Evolutionary conservation across 2,329 filamentous ascomycete species (phyloP), one percentile per base, ranked within the genome.

Genomic region (Colletotrichum paranaense): DNA sequence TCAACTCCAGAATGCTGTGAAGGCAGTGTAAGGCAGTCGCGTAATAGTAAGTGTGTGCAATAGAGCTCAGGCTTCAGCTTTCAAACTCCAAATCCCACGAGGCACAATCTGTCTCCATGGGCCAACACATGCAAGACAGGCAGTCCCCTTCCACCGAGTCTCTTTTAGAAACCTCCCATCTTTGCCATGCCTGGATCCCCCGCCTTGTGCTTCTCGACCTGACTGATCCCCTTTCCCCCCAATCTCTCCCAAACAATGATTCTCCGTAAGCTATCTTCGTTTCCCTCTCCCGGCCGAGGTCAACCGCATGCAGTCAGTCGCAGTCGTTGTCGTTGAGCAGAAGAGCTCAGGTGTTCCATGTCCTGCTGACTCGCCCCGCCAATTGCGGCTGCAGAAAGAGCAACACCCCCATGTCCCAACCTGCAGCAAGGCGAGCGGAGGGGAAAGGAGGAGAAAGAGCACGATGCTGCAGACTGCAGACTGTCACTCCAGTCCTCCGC

Each of bases 281-380:
- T 16, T 30, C 12, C 24, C 19, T 49, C n/a, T 35, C 46, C 11
- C 24, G 22, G 59, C 32, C 59, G 32, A 49, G 59, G 38, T 38
- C 67, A 35, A 56, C 30, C 14, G 66, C 30, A n/a, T 53, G 42
- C 28, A 53, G 30, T 9, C 12, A n/a, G 12, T 55, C 32, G 42
- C n/a, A 53, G 30, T 9, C 12, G 28, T n/a, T 55, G 46, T 22
- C 32, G 30, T 9, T 22, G 28, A 11, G 30, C 8, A 38, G 63
- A 42, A 49, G 22, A 52, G 26, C 19, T 35, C 8, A 49, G 24
- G 55, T 19, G 42, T 30, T 35, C 62, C 62, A 26, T 35, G 49
- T 22, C 62, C 24, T 42, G 26, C 68, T 67, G 68, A 67, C 68
- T 67, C 68, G 68, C 68, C 63, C 68, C 56, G 35, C 68, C 49